A percentile compares a stretch with the other conserved stretches of the same genome.
Evolutionary conservation across 2,329 filamentous ascomycete genomes (phyloP).

Genomic region (Cytospora piceicola): DNA sequence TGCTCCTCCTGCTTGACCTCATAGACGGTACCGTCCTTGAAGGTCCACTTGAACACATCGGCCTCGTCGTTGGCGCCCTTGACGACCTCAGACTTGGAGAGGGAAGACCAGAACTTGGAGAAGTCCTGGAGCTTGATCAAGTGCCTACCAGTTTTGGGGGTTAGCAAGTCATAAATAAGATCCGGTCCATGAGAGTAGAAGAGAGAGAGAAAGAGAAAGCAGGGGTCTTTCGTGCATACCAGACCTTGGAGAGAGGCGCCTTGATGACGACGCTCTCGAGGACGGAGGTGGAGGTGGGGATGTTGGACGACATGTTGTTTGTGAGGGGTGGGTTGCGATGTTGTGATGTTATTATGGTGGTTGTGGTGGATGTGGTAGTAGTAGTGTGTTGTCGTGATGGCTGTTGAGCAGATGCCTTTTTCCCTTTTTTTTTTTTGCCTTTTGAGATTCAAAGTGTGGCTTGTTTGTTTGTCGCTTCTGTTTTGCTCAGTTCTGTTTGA

Average conservation of each 20-base stretch:
- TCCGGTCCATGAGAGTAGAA: background rate
- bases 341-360: background rate
- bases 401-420: background rate
- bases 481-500: background rate
- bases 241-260: slow-evolving; percentile 67
- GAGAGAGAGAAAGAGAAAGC: background rate
- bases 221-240: slow-evolving; percentile 42
- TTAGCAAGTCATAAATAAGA: background rate
- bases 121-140: slow-evolving; percentile 75
- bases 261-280: slow-evolving; percentile 70
- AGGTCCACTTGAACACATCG: slow-evolving; percentile 70
- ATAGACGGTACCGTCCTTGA: slow-evolving; percentile 69
- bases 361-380: background rate
- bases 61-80: slow-evolving; percentile 67
- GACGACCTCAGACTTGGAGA: slow-evolving; percentile 65
- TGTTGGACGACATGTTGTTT: slow-evolving; percentile 39
- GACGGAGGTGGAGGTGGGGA: slow-evolving; percentile 70
- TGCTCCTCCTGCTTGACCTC: slow-evolving; percentile 80
- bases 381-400: background rate
- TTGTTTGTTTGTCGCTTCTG: background rate
- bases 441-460: background rate
- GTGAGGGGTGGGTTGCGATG: background rate
- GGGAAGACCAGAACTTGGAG: slow-evolving; percentile 66
- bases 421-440: background rate
- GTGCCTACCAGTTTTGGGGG: slow-evolving; percentile 47